Percentiles rank a stretch among this genome's conserved stretches.
Evolutionary conservation across 2,329 filamentous ascomycete genomes (phyloP).

Genomic region (Arthroderma sp.): DNA sequence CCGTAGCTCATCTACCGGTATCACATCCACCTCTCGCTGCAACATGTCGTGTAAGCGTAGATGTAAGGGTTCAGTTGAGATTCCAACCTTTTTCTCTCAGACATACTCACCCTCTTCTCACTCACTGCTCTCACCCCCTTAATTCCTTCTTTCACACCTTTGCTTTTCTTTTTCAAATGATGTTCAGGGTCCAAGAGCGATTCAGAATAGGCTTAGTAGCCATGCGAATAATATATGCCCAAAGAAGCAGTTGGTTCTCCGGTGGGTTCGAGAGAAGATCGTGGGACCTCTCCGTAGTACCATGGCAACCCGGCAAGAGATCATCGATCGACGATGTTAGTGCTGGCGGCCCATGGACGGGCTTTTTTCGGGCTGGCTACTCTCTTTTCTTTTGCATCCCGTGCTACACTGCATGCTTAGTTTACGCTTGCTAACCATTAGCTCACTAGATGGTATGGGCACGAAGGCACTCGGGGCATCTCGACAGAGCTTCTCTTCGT

Average conservation of each 20-base stretch:
- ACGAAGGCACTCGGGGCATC: too few relatives aligned
- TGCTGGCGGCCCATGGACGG: not conserved
- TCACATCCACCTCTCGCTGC: not conserved
- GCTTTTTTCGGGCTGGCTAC: not conserved
- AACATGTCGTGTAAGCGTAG: not conserved
- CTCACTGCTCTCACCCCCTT: not conserved
- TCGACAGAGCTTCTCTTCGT: too few relatives aligned
- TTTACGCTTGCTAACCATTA: not conserved
- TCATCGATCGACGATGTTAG: not conserved
- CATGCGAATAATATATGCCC: not conserved
- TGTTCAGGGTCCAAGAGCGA: slow-evolving; percentile 1
- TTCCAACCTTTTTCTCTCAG: not conserved
- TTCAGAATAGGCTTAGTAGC: slow-evolving; percentile 1
- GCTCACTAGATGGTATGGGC: too few relatives aligned
- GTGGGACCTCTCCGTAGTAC: not conserved
- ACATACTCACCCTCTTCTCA: not conserved
- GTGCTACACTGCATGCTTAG: not conserved
- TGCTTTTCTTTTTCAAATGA: not conserved
- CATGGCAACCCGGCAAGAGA: not conserved
- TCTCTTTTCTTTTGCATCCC: not conserved
- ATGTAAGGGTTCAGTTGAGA: slow-evolving; percentile 1
- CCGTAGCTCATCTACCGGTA: not conserved
- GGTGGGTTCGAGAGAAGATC: not conserved
- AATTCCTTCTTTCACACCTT: not conserved
- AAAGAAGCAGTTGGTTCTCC: not conserved